phyloP scores from a whole-genome alignment of 1,284 basidiomycete species.

The Phellinidium pouzarii region DNA sequence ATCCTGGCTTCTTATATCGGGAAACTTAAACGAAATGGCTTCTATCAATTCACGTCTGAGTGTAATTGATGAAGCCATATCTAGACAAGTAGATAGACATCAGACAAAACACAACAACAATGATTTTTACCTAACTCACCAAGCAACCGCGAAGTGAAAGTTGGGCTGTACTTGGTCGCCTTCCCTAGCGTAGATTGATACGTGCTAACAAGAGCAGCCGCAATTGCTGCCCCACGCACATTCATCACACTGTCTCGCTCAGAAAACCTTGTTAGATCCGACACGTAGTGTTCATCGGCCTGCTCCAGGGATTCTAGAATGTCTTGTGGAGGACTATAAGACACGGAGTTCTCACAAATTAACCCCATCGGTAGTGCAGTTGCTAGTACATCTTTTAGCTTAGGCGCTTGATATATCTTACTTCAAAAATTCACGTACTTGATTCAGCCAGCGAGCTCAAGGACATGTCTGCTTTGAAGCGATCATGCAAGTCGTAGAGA shows the following conservation, averaged over 20 bases:
- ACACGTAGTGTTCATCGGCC: constrained; percentile 67
- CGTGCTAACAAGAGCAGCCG: constrained; percentile 63
- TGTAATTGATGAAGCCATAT: constrained; percentile 67
- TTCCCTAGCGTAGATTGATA: constrained; percentile 77
- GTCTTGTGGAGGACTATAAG: constrained; percentile 46
- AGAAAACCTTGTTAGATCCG: constrained; percentile 52
- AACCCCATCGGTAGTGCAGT: constrained; percentile 82
- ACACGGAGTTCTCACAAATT: constrained; percentile 38
- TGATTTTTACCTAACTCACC: constrained; percentile 44
- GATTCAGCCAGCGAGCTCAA: constrained; percentile 83
- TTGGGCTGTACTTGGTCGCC: constrained; percentile 40
- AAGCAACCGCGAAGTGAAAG: constrained; percentile 55
- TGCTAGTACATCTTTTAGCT: constrained; percentile 36
- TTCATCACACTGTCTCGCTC: constrained; percentile 58
- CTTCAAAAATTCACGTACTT: constrained; percentile 40
- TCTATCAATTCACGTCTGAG: constrained; percentile 76
- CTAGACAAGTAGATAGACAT: constrained; percentile 30
- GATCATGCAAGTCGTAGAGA: constrained; percentile 67
- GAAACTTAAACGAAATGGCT: constrained; percentile 60
- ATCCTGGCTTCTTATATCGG: constrained; percentile 34
- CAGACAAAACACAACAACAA: constrained; percentile 5
- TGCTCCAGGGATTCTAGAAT: constrained; percentile 55
- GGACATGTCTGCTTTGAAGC: constrained; percentile 80
- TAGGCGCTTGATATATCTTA: constrained; percentile 3
- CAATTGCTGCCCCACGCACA: constrained; percentile 67